Evolutionary conservation across 2,329 filamentous ascomycete genomes (phyloP), one percentile per base, ranked within the genome.

Genomic region (Samsoniella hepiali): DNA sequence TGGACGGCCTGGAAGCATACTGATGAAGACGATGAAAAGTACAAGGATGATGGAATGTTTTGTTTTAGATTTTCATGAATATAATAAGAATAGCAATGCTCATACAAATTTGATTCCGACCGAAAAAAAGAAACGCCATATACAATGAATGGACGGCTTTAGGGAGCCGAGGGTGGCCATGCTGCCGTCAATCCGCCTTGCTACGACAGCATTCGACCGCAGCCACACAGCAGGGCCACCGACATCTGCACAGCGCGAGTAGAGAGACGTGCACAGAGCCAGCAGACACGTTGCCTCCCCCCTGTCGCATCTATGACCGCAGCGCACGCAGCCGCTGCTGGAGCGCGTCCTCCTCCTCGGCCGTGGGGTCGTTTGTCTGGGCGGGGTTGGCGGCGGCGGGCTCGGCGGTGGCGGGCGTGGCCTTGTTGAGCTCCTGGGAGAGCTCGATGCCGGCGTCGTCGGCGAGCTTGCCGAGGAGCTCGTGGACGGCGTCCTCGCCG

Each of bases 401-500:
- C 54, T 88, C 87, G 32, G 82, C 81, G 70, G 81, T 83, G 67
- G 81, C 81, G 29, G 84, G 81, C 47, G 81, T 82, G 2, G 83
- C 82, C 63, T 80, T 74, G 70, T 79, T 83, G 67, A 96, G 87
- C 77, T 95, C 91, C 73, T 89, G 84, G 68, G 87, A 87, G 65
- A 96, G 81, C 76, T 95, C 90, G 59, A 97, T 85, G 61, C 93
- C 93, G 10, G 91, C 91, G 75, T 96, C 92, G 74, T 96, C 93
- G 66, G 92, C 92, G 50, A 95, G 86, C 77, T 96, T 90, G 67
- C 86, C 89, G 77, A 96, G 89, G 66, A 96, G 78, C 68, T 91
- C 88, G 75, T 96, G 92, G 2, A 96, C 91, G 68, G 93, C 91
- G 69, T 96, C 92, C 73, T 96, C 77, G 79, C 91, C 78, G 79